These are phyloP conservation scores for Quercus mongolica DNA, from an alignment of 306 rosid genomes.

Conservation along the genomic window DNA sequence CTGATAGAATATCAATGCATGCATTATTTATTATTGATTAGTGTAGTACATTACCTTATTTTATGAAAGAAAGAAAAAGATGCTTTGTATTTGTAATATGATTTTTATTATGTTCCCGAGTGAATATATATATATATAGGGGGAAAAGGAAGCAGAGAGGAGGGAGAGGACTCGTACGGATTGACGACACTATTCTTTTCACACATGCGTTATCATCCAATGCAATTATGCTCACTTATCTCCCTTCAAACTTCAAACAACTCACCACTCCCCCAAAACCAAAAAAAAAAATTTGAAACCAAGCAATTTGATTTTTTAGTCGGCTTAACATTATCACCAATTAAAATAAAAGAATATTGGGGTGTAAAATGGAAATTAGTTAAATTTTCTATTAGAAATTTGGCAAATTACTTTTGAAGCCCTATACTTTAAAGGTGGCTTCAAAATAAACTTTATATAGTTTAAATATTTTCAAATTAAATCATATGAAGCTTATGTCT, in stretches of 20 bases:
- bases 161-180: conserved; percentile 44
- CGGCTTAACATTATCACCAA: too few species aligned
- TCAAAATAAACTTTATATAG: too few species aligned
- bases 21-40: not conserved
- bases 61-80: conserved; percentile 1
- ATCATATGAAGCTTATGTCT: too few species aligned
- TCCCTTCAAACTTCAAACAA: not conserved
- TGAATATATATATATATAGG: not conserved
- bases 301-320: too few species aligned
- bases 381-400: too few species aligned
- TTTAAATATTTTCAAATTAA: too few species aligned
- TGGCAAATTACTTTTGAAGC: too few species aligned
- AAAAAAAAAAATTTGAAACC: not conserved
- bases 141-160: conserved; percentile 24
- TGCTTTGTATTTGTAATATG: conserved; percentile 20
- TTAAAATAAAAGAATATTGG: too few species aligned
- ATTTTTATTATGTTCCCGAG: not conserved
- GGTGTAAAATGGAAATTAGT: too few species aligned
- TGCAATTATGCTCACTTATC: conserved; percentile 21
- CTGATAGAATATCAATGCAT: conserved; percentile 15
- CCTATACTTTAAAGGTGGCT: too few species aligned
- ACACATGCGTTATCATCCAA: conserved; percentile 28
- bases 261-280: not conserved
- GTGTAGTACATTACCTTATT: not conserved
- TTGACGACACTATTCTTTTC: conserved; percentile 50